Conservation (phyloP, 2,329 filamentous ascomycete species). For the Sporothrix inflata region DNA sequence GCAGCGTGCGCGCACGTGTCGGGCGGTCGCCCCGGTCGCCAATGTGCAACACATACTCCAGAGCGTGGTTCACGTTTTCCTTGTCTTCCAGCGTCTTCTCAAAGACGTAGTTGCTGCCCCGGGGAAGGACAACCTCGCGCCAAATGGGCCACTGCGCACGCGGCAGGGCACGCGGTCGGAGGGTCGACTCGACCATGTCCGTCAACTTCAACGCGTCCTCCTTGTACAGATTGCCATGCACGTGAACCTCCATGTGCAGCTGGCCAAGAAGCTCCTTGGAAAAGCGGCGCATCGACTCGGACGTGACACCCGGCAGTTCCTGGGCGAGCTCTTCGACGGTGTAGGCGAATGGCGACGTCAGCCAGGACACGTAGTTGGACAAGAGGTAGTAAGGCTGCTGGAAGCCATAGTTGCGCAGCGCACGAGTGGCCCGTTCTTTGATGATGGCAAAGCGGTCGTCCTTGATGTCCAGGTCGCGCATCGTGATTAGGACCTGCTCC, state of each 20-base stretch:
- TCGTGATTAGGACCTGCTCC: constrained; percentile 82
- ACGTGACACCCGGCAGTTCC: constrained; percentile 75
- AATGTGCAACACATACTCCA: constrained; percentile 76
- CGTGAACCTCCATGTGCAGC: constrained; percentile 83
- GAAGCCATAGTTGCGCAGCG: constrained; percentile 83
- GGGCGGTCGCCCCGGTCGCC: constrained; percentile 70
- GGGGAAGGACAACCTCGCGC: constrained; percentile 75
- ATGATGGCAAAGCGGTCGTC: constrained; percentile 90
- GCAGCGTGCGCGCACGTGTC: constrained; percentile 73
- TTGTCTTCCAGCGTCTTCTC: constrained; percentile 80
- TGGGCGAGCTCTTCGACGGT: constrained; percentile 78
- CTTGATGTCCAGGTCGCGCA: constrained; percentile 81
- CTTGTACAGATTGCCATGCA: constrained; percentile 91
- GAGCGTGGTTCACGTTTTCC: constrained; percentile 85
- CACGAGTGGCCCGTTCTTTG: constrained; percentile 78
- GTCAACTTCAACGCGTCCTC: constrained; percentile 88
- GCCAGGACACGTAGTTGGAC: constrained; percentile 77
- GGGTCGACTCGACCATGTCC: constrained; percentile 75
- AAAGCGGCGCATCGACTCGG: constrained; percentile 75
- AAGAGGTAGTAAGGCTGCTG: constrained; percentile 90
- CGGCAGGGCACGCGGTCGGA: constrained; percentile 75
- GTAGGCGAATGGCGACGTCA: constrained; percentile 76
- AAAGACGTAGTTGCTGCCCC: constrained; percentile 82
- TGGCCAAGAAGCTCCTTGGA: constrained; percentile 80
- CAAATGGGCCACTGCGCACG: constrained; percentile 77